A percentile compares a stretch with the other conserved stretches of the same genome.
Conservation (phyloP, 257 asterid genomes). For the Ajuga chamaepitys region DNA sequence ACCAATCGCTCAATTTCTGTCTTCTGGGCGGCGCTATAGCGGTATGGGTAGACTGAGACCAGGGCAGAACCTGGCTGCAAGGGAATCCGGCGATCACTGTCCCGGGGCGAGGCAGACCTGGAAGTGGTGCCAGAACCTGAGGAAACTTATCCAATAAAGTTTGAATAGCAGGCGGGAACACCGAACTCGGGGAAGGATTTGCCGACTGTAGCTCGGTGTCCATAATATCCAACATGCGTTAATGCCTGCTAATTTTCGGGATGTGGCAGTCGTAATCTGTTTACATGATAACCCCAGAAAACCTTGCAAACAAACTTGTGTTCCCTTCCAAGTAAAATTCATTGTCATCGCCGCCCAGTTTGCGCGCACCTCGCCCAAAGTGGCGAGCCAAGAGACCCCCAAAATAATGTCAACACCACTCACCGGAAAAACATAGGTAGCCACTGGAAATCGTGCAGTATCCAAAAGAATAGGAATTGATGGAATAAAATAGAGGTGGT, state of each 20-base stretch:
- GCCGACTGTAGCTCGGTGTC: no score
- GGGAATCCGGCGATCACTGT: not conserved
- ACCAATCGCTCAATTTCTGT: not conserved
- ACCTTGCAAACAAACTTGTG: not conserved
- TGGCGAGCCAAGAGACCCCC: not conserved
- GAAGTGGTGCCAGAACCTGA: no score
- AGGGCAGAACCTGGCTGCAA: not conserved
- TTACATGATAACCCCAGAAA: not conserved
- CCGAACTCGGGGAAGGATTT: no score
- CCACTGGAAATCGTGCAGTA: not conserved
- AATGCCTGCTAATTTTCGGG: no score
- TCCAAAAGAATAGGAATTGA: no score
- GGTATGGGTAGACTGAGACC: not conserved
- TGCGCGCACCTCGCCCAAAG: not conserved
- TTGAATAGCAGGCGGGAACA: not conserved
- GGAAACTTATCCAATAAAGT: no score
- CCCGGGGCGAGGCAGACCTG: not conserved
- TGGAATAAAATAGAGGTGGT: no score
- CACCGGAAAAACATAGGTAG: not conserved
- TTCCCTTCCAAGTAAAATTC: not conserved
- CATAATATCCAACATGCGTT: no score
- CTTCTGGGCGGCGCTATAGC: not conserved
- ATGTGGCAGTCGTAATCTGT: not conserved
- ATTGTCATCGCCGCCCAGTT: not conserved
- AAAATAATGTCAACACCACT: not conserved